Percentiles rank a stretch among this genome's conserved stretches.
Conservation (phyloP, 495 filamentous ascomycete species). For the Aspergillus diversus region DNA sequence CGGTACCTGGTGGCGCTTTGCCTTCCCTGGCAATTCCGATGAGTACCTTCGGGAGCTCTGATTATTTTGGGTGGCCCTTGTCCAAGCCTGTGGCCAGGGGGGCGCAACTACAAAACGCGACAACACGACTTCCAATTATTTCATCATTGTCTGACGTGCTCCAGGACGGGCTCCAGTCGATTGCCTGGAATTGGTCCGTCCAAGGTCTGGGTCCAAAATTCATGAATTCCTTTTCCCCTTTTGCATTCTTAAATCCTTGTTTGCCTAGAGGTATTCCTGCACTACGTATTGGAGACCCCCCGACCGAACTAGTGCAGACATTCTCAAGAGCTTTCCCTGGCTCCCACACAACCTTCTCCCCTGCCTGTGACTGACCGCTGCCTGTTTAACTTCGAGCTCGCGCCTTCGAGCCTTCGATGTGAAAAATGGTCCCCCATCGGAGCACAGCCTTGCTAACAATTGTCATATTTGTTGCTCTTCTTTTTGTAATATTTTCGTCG, state of each 20-base stretch:
- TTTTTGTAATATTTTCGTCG: constrained; percentile 51
- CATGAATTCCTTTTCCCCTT: no score
- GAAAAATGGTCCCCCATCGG: constrained; percentile 47
- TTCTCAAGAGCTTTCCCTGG: background rate
- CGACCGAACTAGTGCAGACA: background rate
- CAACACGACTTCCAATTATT: background rate
- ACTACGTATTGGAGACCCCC: no score
- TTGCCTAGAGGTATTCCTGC: no score
- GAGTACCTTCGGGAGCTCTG: no score
- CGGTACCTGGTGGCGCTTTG: no score
- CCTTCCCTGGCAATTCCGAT: no score
- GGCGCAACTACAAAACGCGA: no score
- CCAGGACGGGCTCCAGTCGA: background rate
- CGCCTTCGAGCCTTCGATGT: background rate
- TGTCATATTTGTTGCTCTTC: constrained; percentile 47
- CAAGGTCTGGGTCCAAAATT: no score
- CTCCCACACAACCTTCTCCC: background rate
- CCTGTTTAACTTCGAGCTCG: constrained; percentile 8
- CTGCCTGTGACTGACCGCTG: constrained; percentile 15
- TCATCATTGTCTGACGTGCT: background rate
- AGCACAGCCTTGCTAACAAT: constrained; percentile 47
- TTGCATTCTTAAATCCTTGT: no score
- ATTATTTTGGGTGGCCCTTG: no score
- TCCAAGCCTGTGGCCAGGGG: no score
- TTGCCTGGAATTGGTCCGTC: background rate